Conservation (phyloP, 352 stramenopile species). For the Phytophthora uliginosa region DNA sequence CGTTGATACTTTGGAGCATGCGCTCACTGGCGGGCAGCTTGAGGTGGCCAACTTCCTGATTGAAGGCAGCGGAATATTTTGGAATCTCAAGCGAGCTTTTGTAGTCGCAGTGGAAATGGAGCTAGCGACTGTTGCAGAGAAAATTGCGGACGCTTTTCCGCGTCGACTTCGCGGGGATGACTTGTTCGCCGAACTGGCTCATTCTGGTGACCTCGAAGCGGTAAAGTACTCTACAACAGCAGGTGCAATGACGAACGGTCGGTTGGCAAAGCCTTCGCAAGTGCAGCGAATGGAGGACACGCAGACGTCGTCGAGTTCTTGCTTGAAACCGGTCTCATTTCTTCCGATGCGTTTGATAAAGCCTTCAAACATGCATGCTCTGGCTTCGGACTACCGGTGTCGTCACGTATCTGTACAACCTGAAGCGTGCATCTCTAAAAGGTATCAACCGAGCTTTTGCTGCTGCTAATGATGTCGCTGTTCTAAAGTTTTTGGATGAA, state of each 20-base stretch:
- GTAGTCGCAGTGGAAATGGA: neutral
- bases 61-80: neutral
- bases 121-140: neutral
- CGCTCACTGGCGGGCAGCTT: constrained; percentile 35
- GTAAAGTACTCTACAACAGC: constrained; percentile 1
- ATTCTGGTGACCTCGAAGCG: neutral
- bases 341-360: neutral
- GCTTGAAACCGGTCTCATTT: neutral
- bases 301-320: neutral
- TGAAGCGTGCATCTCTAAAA: constrained; percentile 4
- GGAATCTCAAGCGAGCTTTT: constrained; percentile 3
- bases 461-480: neutral
- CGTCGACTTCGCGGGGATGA: neutral
- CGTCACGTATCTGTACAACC: neutral
- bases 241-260: neutral
- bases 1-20: neutral
- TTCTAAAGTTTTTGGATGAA: neutral
- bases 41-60: constrained; percentile 1
- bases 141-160: neutral
- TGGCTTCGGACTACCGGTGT: neutral
- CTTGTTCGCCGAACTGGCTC: neutral
- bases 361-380: neutral
- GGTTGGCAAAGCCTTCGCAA: neutral
- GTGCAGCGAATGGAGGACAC: neutral
- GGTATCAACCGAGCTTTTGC: neutral